Percentiles rank a stretch among this genome's conserved stretches.
Conservation (phyloP, 2,329 filamentous ascomycete genomes). For the Alternaria consortialis region DNA sequence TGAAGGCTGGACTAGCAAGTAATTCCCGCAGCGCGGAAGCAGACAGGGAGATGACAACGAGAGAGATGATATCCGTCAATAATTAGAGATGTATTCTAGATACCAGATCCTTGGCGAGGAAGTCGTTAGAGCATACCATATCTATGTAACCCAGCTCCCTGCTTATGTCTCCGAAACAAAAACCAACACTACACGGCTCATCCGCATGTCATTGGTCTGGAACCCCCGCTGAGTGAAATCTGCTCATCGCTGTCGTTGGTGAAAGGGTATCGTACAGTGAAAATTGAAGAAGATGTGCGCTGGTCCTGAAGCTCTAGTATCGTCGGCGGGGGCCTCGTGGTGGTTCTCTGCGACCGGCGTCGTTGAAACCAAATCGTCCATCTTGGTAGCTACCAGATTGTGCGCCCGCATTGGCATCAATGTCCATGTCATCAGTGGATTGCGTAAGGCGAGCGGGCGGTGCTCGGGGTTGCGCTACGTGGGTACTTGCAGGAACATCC, state of each 20-base stretch:
- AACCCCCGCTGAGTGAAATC: background rate
- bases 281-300: constrained; percentile 14
- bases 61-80: background rate
- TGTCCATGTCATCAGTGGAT: constrained; percentile 54
- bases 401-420: constrained; percentile 41
- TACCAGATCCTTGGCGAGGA: constrained; percentile 8
- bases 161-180: constrained; percentile 10
- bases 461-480: constrained; percentile 43
- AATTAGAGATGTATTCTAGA: constrained; percentile 13
- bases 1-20: constrained; percentile 39
- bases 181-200: background rate
- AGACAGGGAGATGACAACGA: background rate
- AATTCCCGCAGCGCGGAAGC: background rate
- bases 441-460: constrained; percentile 33
- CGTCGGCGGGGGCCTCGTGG: constrained; percentile 47
- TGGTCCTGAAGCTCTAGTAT: constrained; percentile 30
- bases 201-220: background rate
- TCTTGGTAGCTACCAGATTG: constrained; percentile 53
- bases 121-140: background rate
- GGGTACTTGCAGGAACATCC: constrained; percentile 48
- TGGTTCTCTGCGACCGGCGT: constrained; percentile 35
- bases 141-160: constrained; percentile 2
- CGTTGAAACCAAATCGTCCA: constrained; percentile 55
- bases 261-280: constrained; percentile 39
- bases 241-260: constrained; percentile 22